Percentiles rank a stretch among this genome's conserved stretches.
Evolutionary conservation across 257 asterid species (phyloP).

Genomic region (Dorcoceras hygrometricum): DNA sequence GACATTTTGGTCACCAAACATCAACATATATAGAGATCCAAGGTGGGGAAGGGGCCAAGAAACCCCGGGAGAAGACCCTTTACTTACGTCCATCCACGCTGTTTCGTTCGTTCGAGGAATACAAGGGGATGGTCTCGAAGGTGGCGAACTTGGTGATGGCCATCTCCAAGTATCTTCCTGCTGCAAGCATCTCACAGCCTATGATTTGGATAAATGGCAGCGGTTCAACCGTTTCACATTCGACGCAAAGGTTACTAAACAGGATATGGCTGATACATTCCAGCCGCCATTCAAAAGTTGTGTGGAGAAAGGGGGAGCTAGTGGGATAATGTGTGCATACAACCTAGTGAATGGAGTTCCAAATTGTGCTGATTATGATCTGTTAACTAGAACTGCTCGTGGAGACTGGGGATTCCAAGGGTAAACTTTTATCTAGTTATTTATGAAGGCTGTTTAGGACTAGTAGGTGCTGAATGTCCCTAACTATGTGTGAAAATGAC

Average conservation of each 20-base stretch:
- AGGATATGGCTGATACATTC: conserved; percentile 49
- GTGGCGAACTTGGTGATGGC: conserved; percentile 41
- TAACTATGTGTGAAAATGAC: conserved; percentile 8
- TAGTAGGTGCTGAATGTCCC: background rate
- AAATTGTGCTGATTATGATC: conserved; percentile 39
- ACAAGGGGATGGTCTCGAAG: conserved; percentile 66
- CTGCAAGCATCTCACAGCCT: conserved; percentile 73
- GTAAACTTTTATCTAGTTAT: conserved; percentile 23
- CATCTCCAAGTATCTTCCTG: conserved; percentile 70
- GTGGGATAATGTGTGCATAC: conserved; percentile 52
- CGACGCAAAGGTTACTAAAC: conserved; percentile 57
- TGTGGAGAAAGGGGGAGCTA: conserved; percentile 36
- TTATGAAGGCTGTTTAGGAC: background rate
- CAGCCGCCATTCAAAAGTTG: conserved; percentile 50
- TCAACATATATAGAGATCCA: conserved; percentile 72
- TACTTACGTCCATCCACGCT: conserved; percentile 47
- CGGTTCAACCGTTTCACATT: conserved; percentile 51
- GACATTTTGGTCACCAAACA: conserved; percentile 81
- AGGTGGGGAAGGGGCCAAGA: conserved; percentile 92
- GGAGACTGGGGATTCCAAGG: conserved; percentile 66
- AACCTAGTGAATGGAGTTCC: conserved; percentile 52
- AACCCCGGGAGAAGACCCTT: conserved; percentile 77
- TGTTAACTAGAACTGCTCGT: conserved; percentile 54
- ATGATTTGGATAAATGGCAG: conserved; percentile 69
- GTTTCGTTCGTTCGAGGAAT: conserved; percentile 69